These are phyloP conservation scores for Flaveria floridana DNA, from an alignment of 140 eudicot genomes.

Conservation along the genomic window DNA sequence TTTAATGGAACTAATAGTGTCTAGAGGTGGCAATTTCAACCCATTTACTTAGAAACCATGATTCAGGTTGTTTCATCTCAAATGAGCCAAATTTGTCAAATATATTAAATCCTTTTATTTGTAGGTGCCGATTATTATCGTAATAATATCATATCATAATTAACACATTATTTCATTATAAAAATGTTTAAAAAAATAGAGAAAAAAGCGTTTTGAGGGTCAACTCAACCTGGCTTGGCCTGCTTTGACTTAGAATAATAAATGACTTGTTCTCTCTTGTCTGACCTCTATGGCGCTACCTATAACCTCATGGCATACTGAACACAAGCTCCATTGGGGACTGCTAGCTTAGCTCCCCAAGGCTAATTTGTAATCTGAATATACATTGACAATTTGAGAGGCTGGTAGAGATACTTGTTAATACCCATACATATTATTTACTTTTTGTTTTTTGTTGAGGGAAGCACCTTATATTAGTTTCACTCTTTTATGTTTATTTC, in stretches of 20 bases:
- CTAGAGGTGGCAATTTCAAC: not conserved
- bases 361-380: constrained; percentile 21
- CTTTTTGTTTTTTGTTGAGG: constrained; percentile 9
- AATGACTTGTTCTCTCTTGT: not conserved
- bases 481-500: not conserved
- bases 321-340: not conserved
- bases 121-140: not conserved
- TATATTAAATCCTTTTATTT: not conserved
- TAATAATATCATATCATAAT: not conserved
- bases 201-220: not conserved
- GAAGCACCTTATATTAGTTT: constrained; percentile 5
- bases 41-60: not conserved
- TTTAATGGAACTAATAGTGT: not conserved
- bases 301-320: not conserved
- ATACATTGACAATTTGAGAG: not conserved
- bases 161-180: not conserved
- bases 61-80: not conserved
- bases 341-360: not conserved
- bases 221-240: not conserved
- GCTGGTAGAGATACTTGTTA: not conserved
- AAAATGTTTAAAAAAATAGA: not conserved
- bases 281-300: not conserved
- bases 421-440: constrained; percentile 5
- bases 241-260: not conserved
- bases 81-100: not conserved